phyloP scores from a whole-genome alignment of 164 flowering plant genomes.

The Umbilicus rupestris region DNA sequence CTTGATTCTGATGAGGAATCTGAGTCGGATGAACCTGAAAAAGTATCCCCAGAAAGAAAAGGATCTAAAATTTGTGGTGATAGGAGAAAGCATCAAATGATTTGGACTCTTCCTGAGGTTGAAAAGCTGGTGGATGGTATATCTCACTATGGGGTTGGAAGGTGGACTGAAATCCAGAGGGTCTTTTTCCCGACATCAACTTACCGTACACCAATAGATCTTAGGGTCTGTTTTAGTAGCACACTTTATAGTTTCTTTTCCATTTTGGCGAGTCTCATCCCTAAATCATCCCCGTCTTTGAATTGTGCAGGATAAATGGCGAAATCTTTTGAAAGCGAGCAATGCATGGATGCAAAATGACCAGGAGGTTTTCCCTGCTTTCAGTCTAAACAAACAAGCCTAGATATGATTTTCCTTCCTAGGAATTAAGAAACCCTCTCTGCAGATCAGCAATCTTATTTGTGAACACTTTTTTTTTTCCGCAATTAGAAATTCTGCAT shows the following conservation, averaged over 20 bases:
- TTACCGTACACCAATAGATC: constrained; percentile 43
- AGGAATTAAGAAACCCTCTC: background rate
- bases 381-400: too few relatives aligned
- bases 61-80: constrained; percentile 15
- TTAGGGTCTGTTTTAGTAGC: constrained; percentile 24
- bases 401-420: background rate
- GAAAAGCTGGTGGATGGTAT: constrained; percentile 37
- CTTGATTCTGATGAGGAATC: constrained; percentile 19
- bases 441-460: background rate
- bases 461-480: background rate
- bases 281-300: background rate
- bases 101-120: constrained; percentile 40
- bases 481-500: background rate
- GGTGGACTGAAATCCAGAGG: constrained; percentile 44
- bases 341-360: constrained; percentile 14
- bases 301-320: constrained; percentile 41
- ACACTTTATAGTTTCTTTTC: background rate
- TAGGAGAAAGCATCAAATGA: constrained; percentile 34
- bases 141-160: constrained; percentile 36
- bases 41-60: constrained; percentile 12
- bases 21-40: constrained; percentile 23
- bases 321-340: constrained; percentile 38
- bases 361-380: constrained; percentile 17
- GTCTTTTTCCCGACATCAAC: constrained; percentile 23
- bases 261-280: background rate